phyloP scores from a whole-genome alignment of 345 rosid species.

The Odontarrhena argentea region DNA sequence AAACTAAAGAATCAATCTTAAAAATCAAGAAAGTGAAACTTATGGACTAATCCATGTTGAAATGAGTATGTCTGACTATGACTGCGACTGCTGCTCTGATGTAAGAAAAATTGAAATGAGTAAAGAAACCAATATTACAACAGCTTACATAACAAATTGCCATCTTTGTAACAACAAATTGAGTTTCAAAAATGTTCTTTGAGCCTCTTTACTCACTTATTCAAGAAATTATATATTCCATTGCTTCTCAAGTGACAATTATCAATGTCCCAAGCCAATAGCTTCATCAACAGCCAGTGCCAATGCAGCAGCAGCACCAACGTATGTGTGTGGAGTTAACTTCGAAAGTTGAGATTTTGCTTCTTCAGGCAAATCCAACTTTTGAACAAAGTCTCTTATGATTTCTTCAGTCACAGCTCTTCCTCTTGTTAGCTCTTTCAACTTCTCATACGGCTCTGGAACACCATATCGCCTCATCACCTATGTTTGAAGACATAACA shows the following conservation, averaged over 20 bases:
- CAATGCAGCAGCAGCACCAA: slow-evolving; percentile 77
- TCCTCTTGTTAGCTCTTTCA: slow-evolving; percentile 91
- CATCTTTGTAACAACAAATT: too few relatives aligned
- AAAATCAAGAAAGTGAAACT: too few relatives aligned
- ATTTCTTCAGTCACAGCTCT: slow-evolving; percentile 75
- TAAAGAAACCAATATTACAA: too few relatives aligned
- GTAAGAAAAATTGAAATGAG: too few relatives aligned
- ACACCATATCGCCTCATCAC: slow-evolving; percentile 95
- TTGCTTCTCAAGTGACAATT: not conserved
- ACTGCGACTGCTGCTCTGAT: too few relatives aligned
- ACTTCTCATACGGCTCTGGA: slow-evolving; percentile 93
- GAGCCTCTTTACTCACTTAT: too few relatives aligned
- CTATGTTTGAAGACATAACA: slow-evolving; percentile 32
- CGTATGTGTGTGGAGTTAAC: slow-evolving; percentile 71
- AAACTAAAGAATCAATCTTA: too few relatives aligned
- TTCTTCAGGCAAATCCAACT: slow-evolving; percentile 70
- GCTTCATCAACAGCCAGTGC: slow-evolving; percentile 54
- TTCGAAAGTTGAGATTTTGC: slow-evolving; percentile 66
- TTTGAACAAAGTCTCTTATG: slow-evolving; percentile 64
- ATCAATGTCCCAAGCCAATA: slow-evolving; percentile 29
- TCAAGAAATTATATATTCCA: too few relatives aligned
- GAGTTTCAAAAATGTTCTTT: too few relatives aligned
- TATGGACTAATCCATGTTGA: too few relatives aligned
- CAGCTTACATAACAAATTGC: too few relatives aligned
- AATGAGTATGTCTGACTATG: too few relatives aligned